Base-by-base conservation (phyloP, 2,329 filamentous ascomycete species). In the Monilinia fructigena region DNA sequence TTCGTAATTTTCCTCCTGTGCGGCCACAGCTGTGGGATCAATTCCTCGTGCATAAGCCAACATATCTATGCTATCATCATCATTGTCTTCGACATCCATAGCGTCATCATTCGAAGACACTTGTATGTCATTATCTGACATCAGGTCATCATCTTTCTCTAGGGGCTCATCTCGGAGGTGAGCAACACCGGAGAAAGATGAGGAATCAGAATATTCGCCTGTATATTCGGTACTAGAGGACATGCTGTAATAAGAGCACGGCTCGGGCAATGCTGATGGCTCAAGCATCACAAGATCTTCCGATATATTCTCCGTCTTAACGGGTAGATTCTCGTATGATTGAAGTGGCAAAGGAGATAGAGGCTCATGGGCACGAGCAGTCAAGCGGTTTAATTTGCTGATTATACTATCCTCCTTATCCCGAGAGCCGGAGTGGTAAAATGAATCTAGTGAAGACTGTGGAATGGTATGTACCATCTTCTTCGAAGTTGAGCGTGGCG, bases 381-480 rank as follows among this genome's bases (percentile, higher is more conserved):
- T 67, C 55, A 67, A 23, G 18, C 60, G 58, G 12, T 60, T 60
- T 3, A 70, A 42, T 38, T 54, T 65, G 12, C 48, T 48, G 7
- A 63, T 53, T 18, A 69, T 68, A 18, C n/a, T 11, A 4, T 68
- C 67, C 50, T 55, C 52, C 38, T 45, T 47, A 35, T 42, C 28
- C 18, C 60, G 53, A 18, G 48, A 23, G 12, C 68, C 55, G 1
- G 40, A 18, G 38, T 59, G 20, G 14, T 55, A 50, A 55, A 73
- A 73, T 12, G 64, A 35, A 38, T 71, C 67, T 5, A 72, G n/a
- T 0, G 69, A 66, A 23, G 67, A 65, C n/a, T 67, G 67, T 6
- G 70, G 35, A 61, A 74, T 70, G 2, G 18, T 60, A 38, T 74
- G 74, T 1, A 65, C 35, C 23, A 70, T 67, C 40, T 42, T 70